A percentile compares a stretch with the other conserved stretches of the same genome.
These are phyloP conservation scores for Penicillium tannophilum DNA, from an alignment of 495 filamentous ascomycete species.

Conservation along the genomic window DNA sequence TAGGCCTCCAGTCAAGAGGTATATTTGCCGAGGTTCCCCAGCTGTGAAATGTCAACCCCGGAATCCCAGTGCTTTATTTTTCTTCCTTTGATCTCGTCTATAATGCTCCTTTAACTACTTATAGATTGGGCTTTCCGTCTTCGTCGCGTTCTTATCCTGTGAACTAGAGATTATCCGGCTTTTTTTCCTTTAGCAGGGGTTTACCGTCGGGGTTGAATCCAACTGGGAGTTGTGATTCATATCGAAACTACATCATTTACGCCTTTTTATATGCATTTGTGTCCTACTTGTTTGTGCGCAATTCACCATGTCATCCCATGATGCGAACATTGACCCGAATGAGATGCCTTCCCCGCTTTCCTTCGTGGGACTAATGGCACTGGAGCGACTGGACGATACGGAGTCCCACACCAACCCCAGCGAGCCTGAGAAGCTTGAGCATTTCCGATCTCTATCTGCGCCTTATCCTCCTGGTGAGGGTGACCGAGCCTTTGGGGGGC, in stretches of 20 bases:
- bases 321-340: slow-evolving; percentile 11
- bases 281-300: background rate
- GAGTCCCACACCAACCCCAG: slow-evolving; percentile 8
- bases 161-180: background rate
- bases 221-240: background rate
- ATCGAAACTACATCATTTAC: background rate
- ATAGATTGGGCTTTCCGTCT: background rate
- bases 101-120: background rate
- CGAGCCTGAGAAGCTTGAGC: slow-evolving; percentile 34
- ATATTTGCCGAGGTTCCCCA: slow-evolving; percentile 23
- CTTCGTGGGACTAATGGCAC: slow-evolving; percentile 39
- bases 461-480: slow-evolving; percentile 37
- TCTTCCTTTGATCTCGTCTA: background rate
- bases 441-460: slow-evolving; percentile 34
- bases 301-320: slow-evolving; percentile 17
- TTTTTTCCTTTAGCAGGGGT: background rate
- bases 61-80: background rate
- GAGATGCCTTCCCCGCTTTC: slow-evolving; percentile 24
- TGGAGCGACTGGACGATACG: slow-evolving; percentile 28
- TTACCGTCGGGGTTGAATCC: background rate
- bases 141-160: background rate
- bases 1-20: background rate
- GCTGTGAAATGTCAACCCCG: slow-evolving; percentile 10
- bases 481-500: slow-evolving; percentile 58
- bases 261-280: background rate